These are phyloP conservation scores for Colletotrichum caudatum DNA, from an alignment of 2,329 filamentous ascomycete species.

Conservation along the genomic window DNA sequence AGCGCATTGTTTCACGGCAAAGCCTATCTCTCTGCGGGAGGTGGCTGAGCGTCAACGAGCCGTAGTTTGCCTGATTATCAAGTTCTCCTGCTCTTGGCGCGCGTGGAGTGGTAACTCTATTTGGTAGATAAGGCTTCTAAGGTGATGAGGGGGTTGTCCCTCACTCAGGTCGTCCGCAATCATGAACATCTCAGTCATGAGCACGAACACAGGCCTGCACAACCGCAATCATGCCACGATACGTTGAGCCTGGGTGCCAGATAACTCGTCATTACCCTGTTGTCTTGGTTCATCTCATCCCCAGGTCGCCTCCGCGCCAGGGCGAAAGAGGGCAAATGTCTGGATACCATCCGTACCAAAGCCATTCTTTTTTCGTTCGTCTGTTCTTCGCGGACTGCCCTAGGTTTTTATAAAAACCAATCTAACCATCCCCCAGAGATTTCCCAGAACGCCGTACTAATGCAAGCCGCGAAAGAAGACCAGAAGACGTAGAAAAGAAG, in stretches of 20 bases:
- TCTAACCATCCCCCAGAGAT: conserved; percentile 42
- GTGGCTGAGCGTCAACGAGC: background rate
- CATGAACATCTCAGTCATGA: background rate
- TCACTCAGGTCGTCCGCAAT: background rate
- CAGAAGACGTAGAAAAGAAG: conserved; percentile 31
- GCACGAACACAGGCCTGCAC: background rate
- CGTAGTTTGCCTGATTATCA: background rate
- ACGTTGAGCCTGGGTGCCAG: conserved; percentile 30
- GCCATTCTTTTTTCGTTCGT: conserved; percentile 33
- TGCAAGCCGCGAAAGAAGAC: conserved; percentile 54
- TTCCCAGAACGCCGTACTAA: conserved; percentile 56
- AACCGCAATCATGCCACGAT: conserved; percentile 30
- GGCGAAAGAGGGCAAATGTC: conserved; percentile 19
- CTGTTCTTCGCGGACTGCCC: conserved; percentile 40
- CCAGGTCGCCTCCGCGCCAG: conserved; percentile 17
- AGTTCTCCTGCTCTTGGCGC: background rate
- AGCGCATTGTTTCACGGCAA: background rate
- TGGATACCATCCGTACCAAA: conserved; percentile 35
- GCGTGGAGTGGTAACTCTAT: too few species aligned
- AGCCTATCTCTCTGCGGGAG: background rate
- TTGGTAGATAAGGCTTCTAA: background rate
- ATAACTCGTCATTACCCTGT: conserved; percentile 39
- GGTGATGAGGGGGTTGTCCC: background rate
- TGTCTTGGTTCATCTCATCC: conserved; percentile 33
- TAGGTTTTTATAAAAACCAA: conserved; percentile 42